Base-by-base conservation (phyloP, 176 grass and related monocot species). In the Juncus effusus region DNA sequence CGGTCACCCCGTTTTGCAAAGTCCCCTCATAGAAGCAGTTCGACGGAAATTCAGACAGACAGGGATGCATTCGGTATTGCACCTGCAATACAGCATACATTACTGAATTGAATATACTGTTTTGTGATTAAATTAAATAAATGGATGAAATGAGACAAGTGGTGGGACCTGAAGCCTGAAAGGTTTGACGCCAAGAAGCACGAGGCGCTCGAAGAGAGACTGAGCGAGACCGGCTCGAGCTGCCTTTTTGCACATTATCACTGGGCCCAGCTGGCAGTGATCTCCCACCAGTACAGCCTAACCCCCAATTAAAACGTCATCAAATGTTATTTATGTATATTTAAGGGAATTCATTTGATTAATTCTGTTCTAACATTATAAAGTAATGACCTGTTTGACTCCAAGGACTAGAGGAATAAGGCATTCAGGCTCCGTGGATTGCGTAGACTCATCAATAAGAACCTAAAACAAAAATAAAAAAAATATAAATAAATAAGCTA, bases 201-300 rank as follows among this genome's bases (percentile, higher is more conserved):
- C 89, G 70, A 99, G 95, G 13, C 95, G 86, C 61, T 99, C 95
- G 78, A 99, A 99, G 16, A 99, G 80, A 63, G 95, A 99, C 73
- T 90, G 89, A 40, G 95, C 95, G 67, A 99, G 72, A 15, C 95
- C 89, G 59, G 95, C 95, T 62, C 95, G 89, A 19, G 95, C 95
- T 51, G 95, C 95, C 69, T 90, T 99, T 90, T 99, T 99, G 83
- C 95, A 99, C 95, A 99, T 99, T 55, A 94, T 99, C 38, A 99
- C 95, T 53, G 95, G 95, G 51, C 95, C 95, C 35, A 99, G 70
- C 78, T 99, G 95, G 59, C 95, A 94, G 81, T 99, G 95, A 77
- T 99, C 95, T 72, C 95, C 95, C 51, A 99, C 95, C 79, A 99
- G 95, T 70, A 99, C 95, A 60, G 86, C 95, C 89, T 94, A 74